Base-by-base conservation (phyloP, 169 alveolate genomes). In the Cryptosporidium tyzzeri region DNA sequence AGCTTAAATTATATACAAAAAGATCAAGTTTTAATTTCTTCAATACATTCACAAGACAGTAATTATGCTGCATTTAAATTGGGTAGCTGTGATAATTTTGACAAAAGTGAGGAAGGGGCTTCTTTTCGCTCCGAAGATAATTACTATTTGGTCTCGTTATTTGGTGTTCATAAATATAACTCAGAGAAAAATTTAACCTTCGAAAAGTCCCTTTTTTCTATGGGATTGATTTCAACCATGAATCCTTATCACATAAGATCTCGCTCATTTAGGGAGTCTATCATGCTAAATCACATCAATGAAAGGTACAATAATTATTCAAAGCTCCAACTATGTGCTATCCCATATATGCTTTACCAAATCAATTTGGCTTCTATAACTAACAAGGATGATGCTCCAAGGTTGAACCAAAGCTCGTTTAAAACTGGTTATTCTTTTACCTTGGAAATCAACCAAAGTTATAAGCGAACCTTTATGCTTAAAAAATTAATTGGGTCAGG, bases 251-350 rank as follows among this genome's bases (percentile, higher is more conserved):
- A 62, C 37, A 26, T 37, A n/a, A 62, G 45, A 59, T 80, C 89
- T 37, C 89, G 89, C n/a, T 80, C 75, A 41, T 80, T 80, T 62
- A 37, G 89, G 16, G 89, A 80, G 35, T 80, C 89, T 16, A 80
- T 80, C 33, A 80, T 80, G 89, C 39, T 62, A 23, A 58, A 59
- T 65, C 44, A 31, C 12, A 45, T 80, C 12, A 80, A 44, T 33
- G 89, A 80, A 29, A 80, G 89, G 37, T 80, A 18, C 37, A 61
- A 45, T 26, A 65, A 80, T 29, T 80, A 80, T 50, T 67, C 58
- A n/a, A 80, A 80, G 39, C 50, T 41, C 14, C 37, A 65, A 23
- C 14, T 8, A 21, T 80, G 35, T 14, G 29, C 74, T 18, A 29
- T 41, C 10, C 75, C 89, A 5, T 80, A 62, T 62, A 62, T 65